Conservation (phyloP, 2,329 filamentous ascomycete species). For the Periconia digitata region DNA sequence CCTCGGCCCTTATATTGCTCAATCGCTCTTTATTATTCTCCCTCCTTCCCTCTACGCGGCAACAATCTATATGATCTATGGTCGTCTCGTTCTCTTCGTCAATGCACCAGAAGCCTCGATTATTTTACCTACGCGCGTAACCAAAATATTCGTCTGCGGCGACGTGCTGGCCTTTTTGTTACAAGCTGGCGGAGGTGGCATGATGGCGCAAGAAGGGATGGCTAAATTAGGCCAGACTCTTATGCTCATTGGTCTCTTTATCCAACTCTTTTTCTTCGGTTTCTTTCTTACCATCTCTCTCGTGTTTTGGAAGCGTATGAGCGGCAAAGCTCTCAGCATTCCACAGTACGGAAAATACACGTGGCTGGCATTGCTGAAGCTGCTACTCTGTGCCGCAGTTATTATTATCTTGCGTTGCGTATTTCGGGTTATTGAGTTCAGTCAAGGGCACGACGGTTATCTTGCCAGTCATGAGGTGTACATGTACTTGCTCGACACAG, state of each 20-base stretch:
- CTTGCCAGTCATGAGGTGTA: conserved; percentile 48
- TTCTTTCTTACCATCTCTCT: conserved; percentile 51
- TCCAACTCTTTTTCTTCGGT: conserved; percentile 59
- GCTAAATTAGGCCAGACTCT: conserved; percentile 52
- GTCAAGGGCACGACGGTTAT: conserved; percentile 47
- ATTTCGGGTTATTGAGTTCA: conserved; percentile 54
- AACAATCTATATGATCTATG: conserved; percentile 47
- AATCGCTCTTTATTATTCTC: conserved; percentile 44
- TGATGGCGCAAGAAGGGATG: conserved; percentile 33
- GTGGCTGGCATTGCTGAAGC: conserved; percentile 41
- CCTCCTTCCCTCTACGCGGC: conserved; percentile 47
- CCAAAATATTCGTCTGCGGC: conserved; percentile 55
- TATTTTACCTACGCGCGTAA: conserved; percentile 48
- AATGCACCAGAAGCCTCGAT: conserved; percentile 44
- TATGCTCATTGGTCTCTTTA: conserved; percentile 55
- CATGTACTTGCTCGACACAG: conserved; percentile 51
- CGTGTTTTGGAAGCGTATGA: conserved; percentile 24
- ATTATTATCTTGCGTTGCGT: conserved; percentile 54
- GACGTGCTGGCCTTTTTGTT: conserved; percentile 55
- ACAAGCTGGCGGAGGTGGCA: conserved; percentile 52
- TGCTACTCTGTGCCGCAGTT: conserved; percentile 46
- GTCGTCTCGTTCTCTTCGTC: conserved; percentile 39
- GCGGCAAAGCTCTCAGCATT: conserved; percentile 9
- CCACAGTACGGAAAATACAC: conserved; percentile 36
- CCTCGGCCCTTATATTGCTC: conserved; percentile 41